A percentile compares a stretch with the other conserved stretches of the same genome.
These are phyloP conservation scores for Neurospora intermedia DNA, from an alignment of 495 filamentous ascomycete species.

Conservation along the genomic window DNA sequence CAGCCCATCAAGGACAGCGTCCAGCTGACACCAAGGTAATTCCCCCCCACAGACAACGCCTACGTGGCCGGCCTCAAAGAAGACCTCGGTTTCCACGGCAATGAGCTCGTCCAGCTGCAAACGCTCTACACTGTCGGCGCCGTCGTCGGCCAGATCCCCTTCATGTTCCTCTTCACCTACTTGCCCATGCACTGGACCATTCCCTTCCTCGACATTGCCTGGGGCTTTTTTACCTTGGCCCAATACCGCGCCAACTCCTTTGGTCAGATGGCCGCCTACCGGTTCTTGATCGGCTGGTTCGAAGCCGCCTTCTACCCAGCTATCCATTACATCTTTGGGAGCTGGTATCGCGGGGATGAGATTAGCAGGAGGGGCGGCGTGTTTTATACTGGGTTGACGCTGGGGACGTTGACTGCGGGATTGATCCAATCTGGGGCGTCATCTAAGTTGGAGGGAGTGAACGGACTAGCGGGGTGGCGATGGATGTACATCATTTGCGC, in stretches of 20 bases:
- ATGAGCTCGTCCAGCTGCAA: conserved; percentile 38
- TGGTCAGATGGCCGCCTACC: conserved; percentile 17
- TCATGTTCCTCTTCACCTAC: conserved; percentile 39
- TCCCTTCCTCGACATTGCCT: conserved; percentile 29
- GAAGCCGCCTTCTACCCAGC: conserved; percentile 18
- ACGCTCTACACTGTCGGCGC: conserved; percentile 42
- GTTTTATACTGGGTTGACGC: conserved; percentile 39
- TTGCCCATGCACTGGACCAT: conserved; percentile 39
- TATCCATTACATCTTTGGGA: conserved; percentile 17
- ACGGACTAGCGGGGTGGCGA: conserved; percentile 40
- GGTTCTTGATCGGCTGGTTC: conserved; percentile 21
- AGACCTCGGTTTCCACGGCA: conserved; percentile 32
- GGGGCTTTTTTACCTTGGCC: conserved; percentile 39
- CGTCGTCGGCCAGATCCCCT: conserved; percentile 40
- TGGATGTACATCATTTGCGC: conserved; percentile 45
- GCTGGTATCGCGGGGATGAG: conserved; percentile 23
- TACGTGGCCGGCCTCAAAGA: conserved; percentile 30
- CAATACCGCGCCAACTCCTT: conserved; percentile 28
- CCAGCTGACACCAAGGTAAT: neutral
- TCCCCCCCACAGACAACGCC: conserved; percentile 22
- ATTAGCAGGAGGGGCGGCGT: conserved; percentile 34
- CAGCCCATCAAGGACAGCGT: neutral
- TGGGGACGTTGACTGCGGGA: conserved; percentile 40
- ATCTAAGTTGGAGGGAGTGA: conserved; percentile 29
- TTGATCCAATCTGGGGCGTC: conserved; percentile 37